These are phyloP conservation scores for Porogramme epimiltina DNA, from an alignment of 1,284 basidiomycete species.

Conservation along the genomic window DNA sequence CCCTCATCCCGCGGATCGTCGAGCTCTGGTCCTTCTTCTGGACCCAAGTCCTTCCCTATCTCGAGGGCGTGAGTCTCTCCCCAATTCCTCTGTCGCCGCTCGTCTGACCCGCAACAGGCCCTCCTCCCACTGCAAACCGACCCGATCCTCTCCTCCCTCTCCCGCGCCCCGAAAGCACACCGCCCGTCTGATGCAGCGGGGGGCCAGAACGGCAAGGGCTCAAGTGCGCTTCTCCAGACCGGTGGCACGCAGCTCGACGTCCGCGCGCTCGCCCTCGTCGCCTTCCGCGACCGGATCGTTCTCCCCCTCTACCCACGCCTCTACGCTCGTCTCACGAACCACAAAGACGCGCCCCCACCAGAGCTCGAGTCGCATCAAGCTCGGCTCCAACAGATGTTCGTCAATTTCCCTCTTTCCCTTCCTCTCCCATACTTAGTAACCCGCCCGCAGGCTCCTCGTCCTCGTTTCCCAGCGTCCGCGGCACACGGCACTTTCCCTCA, in stretches of 20 bases:
- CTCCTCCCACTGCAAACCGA: constrained; percentile 80
- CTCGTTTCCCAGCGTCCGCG: constrained; percentile 66
- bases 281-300: constrained; percentile 82
- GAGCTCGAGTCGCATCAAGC: constrained; percentile 51
- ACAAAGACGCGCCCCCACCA: constrained; percentile 56
- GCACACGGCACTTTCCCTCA: constrained; percentile 53
- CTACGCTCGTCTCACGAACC: constrained; percentile 51
- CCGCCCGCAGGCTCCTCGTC: constrained; percentile 65
- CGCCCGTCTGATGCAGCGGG: constrained; percentile 57
- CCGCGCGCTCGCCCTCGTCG: constrained; percentile 74
- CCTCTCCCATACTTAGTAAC: not conserved
- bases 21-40: constrained; percentile 96
- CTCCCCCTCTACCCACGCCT: constrained; percentile 63
- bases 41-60: constrained; percentile 88
- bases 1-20: constrained; percentile 76
- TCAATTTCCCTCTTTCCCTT: not conserved
- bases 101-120: constrained; percentile 44
- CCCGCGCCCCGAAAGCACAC: constrained; percentile 60
- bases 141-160: constrained; percentile 63
- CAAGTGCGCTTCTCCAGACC: constrained; percentile 30
- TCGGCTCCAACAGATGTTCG: constrained; percentile 76
- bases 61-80: constrained; percentile 70
- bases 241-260: constrained; percentile 66
- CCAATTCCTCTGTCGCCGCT: not conserved
- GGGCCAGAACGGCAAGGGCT: constrained; percentile 48